These are phyloP conservation scores for sweet orange (Citrus sinensis) DNA, from an alignment of 345 rosid genomes.

Conservation along the genomic window DVS_A1.0 CM039167.1:5319001-5319500, in stretches of 20 bases:
- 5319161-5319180: slow-evolving; percentile 32
- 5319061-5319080: slow-evolving; percentile 9
- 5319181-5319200: slow-evolving; percentile 37
- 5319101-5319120: slow-evolving; percentile 12
- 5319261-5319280: slow-evolving; percentile 3
- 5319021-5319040: slow-evolving; percentile 9
- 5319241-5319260: slow-evolving; percentile 42
- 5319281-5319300: background rate
- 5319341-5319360: background rate
- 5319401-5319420: background rate
- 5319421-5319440: background rate
- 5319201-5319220: slow-evolving; percentile 33
- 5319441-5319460: background rate
- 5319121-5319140: slow-evolving; percentile 23
- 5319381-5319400: background rate
- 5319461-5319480: background rate
- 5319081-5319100: background rate
- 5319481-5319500: background rate
- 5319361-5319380: background rate
- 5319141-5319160: slow-evolving; percentile 19
- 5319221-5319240: slow-evolving; percentile 39
- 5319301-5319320: slow-evolving; percentile 7
- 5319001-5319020: slow-evolving; percentile 33
- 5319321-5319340: too few species aligned
- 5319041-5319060: slow-evolving; percentile 11